Base-by-base conservation (phyloP, 1,284 basidiomycete species). In the Tilletia indica region DNA sequence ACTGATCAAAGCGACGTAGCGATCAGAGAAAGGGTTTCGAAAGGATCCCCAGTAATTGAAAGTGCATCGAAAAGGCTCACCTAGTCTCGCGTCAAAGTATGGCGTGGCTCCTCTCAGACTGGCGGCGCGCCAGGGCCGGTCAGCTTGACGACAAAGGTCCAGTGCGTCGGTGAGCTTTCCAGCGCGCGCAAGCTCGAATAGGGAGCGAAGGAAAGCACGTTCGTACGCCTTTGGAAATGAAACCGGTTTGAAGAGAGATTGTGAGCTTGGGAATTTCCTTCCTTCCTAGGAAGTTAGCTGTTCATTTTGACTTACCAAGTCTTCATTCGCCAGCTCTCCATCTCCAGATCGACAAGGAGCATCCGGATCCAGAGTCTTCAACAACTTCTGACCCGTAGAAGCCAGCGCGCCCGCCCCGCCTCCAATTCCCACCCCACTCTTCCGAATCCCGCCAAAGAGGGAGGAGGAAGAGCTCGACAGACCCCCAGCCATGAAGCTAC, bases 91-190 rank as follows among this genome's bases (percentile, higher is more conserved):
- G 31, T 81, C 77, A 51, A 80, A 75, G 68, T 84, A 83, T 19
- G 83, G 78, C 58, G 82, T 76, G 16, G 92, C 90, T 1, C 93
- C 94, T 4, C 91, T 89, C 42, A 96, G 89, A 71, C 90, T 92
- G 0, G 93, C 93, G 0, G 93, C 93, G 39, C 93, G 88, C 95
- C 95, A 98, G 2, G 93, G 91, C 77, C 96, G 92, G 74, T 93
- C 91, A 0, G 92, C 91, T 78, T 90, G 90, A 75, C 90, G 86
- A 81, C 93, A 96, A 14, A 95, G 86, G 51, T 92, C 91, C 9
- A 95, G 87, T 0, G 94, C 95, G 21, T 92, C 89, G 38, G 91
- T 91, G 21, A 97, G 85, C 75, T 91, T 87, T 19, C 96, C 96
- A 3, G 91, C 90, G 45, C 93, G 89, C 8, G 94, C 87, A 76